Base-by-base conservation (phyloP, 2,329 filamentous ascomycete species). In the Catunica adiposa region DNA sequence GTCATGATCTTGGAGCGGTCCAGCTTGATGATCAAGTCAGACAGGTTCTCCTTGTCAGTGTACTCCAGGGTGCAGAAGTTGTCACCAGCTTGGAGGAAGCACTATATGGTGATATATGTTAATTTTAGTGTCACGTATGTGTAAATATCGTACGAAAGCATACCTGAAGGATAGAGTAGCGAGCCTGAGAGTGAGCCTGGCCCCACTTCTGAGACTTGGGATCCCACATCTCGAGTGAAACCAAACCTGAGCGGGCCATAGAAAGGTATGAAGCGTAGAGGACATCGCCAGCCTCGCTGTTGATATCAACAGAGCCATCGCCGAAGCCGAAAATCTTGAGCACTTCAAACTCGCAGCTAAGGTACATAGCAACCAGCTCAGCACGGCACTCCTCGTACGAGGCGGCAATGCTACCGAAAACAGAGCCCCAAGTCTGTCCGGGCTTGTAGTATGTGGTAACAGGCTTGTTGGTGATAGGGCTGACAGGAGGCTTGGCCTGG, bases 241-340 rank as follows among this genome's bases (percentile, higher is more conserved):
- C 79, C 47, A 98, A 74, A 59, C 92, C 92, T n/a, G 89, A 88
- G 38, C 89, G 81, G 14, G 92, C 92, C 90, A 98, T 97, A 62
- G 83, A 82, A 8, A 98, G 78, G 67, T 97, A 98, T 1, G 85
- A 83, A 0, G 83, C 81, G 64, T 90, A 96, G 6, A 97, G 78
- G 5, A 98, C 80, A 64, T 95, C 85, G 46, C 89, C 89, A 8
- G 89, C 88, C 64, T 85, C 79, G 58, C 79, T 76, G 61, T 85
- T 71, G 61, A 94, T 83, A 63, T 94, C 77, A 53, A 75, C 69
- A 17, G 71, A 77, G 20, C 89, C 89, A 62, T 94, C 78, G 26
- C 89, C 89, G 59, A 90, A 92, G 25, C 89, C 89, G 62, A 97
- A 97, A 64, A 96, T 90, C 66, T 89, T 78, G 20, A 97, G 76